Percentiles rank a stretch among this genome's conserved stretches.
Conservation (phyloP, 768 basidiomycete genomes). For the Leucocoprinus leucothites region DNA sequence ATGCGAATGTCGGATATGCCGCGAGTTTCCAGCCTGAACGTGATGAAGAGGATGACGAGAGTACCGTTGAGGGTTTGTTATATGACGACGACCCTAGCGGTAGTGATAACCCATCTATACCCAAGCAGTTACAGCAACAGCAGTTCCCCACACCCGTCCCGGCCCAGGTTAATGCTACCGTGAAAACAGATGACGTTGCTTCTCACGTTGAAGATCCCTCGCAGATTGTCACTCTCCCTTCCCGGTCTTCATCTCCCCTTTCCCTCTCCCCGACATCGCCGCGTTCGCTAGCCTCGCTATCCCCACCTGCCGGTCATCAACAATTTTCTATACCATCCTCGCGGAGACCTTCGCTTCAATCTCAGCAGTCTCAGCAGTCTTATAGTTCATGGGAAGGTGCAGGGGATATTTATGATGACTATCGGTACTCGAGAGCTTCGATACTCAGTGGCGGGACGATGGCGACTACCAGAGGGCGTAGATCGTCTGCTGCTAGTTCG, state of each 20-base stretch:
- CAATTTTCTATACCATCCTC: conserved; percentile 1
- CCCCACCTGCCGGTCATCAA: conserved; percentile 12
- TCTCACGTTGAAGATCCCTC: not conserved
- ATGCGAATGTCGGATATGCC: not conserved
- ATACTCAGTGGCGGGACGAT: conserved; percentile 31
- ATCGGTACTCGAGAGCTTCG: conserved; percentile 67
- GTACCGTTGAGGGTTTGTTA: conserved; percentile 22
- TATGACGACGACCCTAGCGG: conserved; percentile 18
- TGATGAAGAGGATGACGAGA: conserved; percentile 8
- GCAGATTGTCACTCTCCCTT: not conserved
- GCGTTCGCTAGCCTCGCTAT: conserved; percentile 15
- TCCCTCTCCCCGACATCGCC: conserved; percentile 10
- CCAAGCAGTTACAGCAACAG: not conserved
- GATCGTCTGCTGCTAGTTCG: conserved; percentile 1
- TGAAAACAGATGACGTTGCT: conserved; percentile 3
- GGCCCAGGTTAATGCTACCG: not conserved
- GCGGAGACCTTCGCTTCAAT: conserved; percentile 25
- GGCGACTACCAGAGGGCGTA: not conserved
- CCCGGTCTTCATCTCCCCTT: conserved; percentile 2
- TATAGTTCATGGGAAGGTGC: conserved; percentile 57
- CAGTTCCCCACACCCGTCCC: not conserved
- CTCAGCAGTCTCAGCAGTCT: conserved; percentile 16
- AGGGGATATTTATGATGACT: conserved; percentile 77
- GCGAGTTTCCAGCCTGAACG: not conserved
- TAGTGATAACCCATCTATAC: conserved; percentile 13